Evolutionary conservation across 2,329 filamentous ascomycete genomes (phyloP).

Genomic region (Arthrinium puccinioides): DNA sequence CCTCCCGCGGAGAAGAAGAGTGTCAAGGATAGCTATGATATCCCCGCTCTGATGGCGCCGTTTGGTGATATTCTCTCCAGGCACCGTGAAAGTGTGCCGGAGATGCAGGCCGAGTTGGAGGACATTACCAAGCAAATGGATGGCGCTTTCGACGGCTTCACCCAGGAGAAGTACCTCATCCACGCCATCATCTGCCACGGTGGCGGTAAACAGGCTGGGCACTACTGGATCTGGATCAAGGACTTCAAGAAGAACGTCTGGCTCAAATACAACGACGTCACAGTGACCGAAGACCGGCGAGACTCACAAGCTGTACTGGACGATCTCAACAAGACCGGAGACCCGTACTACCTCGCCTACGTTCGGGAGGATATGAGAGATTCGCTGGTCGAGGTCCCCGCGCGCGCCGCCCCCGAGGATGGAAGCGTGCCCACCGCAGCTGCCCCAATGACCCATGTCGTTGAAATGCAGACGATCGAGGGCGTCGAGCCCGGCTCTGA

Average conservation of each 20-base stretch:
- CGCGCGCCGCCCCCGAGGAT: slow-evolving; percentile 17
- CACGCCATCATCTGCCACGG: slow-evolving; percentile 93
- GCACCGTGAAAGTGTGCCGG: too few species aligned
- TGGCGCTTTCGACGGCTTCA: slow-evolving; percentile 58
- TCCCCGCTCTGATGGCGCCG: too few species aligned
- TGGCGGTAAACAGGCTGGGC: slow-evolving; percentile 65
- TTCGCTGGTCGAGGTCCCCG: slow-evolving; percentile 39
- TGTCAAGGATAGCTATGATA: too few species aligned
- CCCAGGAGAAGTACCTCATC: slow-evolving; percentile 67
- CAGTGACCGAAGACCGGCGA: slow-evolving; percentile 60
- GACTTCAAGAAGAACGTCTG: slow-evolving; percentile 78
- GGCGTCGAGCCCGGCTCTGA: slow-evolving; percentile 11
- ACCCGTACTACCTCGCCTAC: slow-evolving; percentile 79
- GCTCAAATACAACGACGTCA: slow-evolving; percentile 90
- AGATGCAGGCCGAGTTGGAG: too few species aligned
- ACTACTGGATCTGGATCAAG: slow-evolving; percentile 96
- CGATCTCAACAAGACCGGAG: slow-evolving; percentile 59
- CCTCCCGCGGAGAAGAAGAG: too few species aligned
- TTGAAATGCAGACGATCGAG: slow-evolving; percentile 20
- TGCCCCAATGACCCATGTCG: slow-evolving; percentile 6
- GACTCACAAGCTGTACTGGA: slow-evolving; percentile 63
- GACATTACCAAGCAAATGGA: too few species aligned
- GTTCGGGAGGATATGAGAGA: slow-evolving; percentile 61
- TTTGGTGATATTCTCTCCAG: too few species aligned
- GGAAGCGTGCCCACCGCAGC: not conserved